Percentiles rank a stretch among this genome's conserved stretches.
Evolutionary conservation across 163 green algal species (phyloP).

Genomic region (Coccomyxa subellipsoidea): DNA sequence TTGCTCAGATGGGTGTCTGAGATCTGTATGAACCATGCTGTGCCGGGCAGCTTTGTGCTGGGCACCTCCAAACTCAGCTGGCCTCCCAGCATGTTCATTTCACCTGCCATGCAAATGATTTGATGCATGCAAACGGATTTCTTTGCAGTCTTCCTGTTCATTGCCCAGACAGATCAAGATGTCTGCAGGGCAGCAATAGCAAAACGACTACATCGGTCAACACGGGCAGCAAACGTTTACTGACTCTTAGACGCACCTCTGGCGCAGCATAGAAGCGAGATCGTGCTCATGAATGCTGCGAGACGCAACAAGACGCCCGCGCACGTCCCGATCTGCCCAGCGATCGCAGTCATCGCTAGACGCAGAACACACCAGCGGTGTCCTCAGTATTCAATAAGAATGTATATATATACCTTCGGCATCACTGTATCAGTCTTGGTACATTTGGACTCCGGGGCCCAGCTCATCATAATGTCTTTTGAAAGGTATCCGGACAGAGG

Average conservation of each 20-base stretch:
- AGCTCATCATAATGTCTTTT: too few relatives aligned
- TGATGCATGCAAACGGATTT: neutral
- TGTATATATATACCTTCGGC: too few relatives aligned
- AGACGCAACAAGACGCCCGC: neutral
- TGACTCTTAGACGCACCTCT: too few relatives aligned
- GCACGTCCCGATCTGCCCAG: neutral
- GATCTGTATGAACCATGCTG: slow-evolving; percentile 45
- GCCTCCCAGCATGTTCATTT: neutral
- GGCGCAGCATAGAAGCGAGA: neutral
- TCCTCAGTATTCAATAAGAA: too few relatives aligned
- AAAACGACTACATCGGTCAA: too few relatives aligned
- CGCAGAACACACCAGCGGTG: too few relatives aligned
- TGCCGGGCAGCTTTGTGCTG: neutral
- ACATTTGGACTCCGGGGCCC: too few relatives aligned
- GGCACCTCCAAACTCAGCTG: neutral
- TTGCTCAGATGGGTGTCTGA: slow-evolving; percentile 52
- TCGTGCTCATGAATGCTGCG: neutral
- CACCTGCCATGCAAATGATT: neutral
- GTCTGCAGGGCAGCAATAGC: neutral
- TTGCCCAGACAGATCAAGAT: neutral
- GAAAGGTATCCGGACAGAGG: too few relatives aligned
- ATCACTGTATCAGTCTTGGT: too few relatives aligned
- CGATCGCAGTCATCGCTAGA: neutral
- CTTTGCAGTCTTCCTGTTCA: neutral
- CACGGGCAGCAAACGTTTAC: too few relatives aligned